Evolutionary conservation across 176 grass and related monocot genomes (phyloP), one percentile per base, ranked within the genome.

Genomic region (Urochloa ruziziensis): DNA sequence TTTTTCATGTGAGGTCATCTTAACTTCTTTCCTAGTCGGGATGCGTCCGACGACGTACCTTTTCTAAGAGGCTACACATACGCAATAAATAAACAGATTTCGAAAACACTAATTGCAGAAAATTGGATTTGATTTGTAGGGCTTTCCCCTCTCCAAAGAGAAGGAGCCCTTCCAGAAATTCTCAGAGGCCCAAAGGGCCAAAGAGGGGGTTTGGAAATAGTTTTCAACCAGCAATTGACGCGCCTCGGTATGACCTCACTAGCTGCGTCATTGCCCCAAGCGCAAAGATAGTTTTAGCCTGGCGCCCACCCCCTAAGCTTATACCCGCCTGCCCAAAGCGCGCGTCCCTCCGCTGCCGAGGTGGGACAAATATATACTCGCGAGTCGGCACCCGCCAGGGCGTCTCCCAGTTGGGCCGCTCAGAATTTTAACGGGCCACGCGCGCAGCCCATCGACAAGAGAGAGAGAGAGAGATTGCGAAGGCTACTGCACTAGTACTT

Each of bases 171-270:
- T 90, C 39, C 84, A 90, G 84, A 90, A 86, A 86, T 86, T 90
- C 84, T 90, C 88, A 78, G 17, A 46, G 88, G 49, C 83, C 73
- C 70, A 11, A 9, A 7, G 61, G 81, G 85, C 88, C 91, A 71
- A 77, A 51, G 91, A 94, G 92, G 82, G 88, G 91, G 84, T 93
- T 93, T 93, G 91, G 84, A 90, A 93, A 93, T 93, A 93, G 82
- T 84, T 73, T 83, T 62, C 91, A 96, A 96, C 94, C 91, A 96
- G 94, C 91, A 93, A 93, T 96, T 93, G 88, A 93, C 88, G 91
- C 91, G 89, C 92, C 85, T 91, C 85, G 89, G 85, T 88, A 88
- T 85, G 0, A 91, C 89, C 91, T 93, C 87, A 93, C 87, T 82
- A 93, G 91, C 87, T 93, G 91, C 91, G 91, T 93, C 87, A 93